These are phyloP conservation scores for Kwoniella botswanensis DNA, from an alignment of 768 basidiomycete genomes.

Conservation along the genomic window DNA sequence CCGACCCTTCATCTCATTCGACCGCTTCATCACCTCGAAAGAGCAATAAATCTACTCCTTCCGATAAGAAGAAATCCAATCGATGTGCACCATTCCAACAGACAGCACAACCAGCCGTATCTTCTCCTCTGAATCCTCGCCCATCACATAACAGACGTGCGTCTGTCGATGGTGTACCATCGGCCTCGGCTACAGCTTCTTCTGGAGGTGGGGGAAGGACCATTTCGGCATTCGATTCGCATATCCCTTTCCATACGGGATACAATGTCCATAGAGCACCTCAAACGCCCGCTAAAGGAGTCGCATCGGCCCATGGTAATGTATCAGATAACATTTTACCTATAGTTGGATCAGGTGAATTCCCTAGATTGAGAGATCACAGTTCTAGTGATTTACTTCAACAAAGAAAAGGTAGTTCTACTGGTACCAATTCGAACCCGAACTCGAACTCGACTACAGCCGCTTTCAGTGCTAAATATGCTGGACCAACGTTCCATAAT, in stretches of 20 bases:
- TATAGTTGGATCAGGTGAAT: conserved; percentile 35
- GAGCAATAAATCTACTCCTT: conserved; percentile 2
- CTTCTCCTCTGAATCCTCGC: conserved; percentile 34
- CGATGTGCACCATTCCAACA: conserved; percentile 11
- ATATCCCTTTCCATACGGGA: conserved; percentile 40
- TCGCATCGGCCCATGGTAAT: conserved; percentile 23
- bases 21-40: conserved; percentile 4
- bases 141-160: conserved; percentile 26
- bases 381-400: background rate
- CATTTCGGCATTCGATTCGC: conserved; percentile 28
- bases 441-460: background rate
- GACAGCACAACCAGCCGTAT: conserved; percentile 11
- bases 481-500: conserved; percentile 51
- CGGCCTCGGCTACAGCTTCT: background rate
- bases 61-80: conserved; percentile 20
- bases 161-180: conserved; percentile 19
- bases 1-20: background rate
- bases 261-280: conserved; percentile 48
- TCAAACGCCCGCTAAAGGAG: conserved; percentile 42
- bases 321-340: conserved; percentile 29
- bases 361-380: conserved; percentile 33
- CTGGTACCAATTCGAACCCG: background rate
- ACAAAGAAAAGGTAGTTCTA: background rate
- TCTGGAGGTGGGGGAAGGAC: background rate
- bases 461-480: conserved; percentile 33